Conservation (phyloP, 768 basidiomycete species). For the Leccinum uliginosum region DNA sequence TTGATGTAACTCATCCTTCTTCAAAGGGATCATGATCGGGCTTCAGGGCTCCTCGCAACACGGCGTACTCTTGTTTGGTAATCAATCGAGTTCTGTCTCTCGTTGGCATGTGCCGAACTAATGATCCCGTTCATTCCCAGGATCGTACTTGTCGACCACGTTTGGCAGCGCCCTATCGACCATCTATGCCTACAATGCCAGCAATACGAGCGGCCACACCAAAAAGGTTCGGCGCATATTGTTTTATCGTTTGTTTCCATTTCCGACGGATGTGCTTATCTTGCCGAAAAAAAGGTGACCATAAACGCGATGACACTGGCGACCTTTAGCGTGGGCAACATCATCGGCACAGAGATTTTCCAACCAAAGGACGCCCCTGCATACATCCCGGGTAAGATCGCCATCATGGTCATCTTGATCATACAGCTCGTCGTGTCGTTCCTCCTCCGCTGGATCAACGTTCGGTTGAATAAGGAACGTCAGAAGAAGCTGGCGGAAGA, state of each 20-base stretch:
- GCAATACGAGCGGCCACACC: conserved; percentile 60
- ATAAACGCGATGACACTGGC: conserved; percentile 58
- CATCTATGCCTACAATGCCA: conserved; percentile 61
- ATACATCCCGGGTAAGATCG: conserved; percentile 64
- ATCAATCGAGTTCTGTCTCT: background rate
- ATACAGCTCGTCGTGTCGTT: conserved; percentile 47
- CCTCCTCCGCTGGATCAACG: conserved; percentile 51
- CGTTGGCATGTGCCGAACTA: background rate
- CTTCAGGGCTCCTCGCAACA: conserved; percentile 46
- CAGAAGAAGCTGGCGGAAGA: conserved; percentile 36
- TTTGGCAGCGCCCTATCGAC: conserved; percentile 58
- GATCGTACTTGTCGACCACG: conserved; percentile 46
- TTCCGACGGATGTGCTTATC: background rate
- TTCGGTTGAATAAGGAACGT: conserved; percentile 49
- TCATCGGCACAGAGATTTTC: conserved; percentile 61
- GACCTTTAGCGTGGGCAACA: conserved; percentile 54
- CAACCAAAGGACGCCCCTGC: conserved; percentile 55
- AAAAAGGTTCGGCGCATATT: conserved; percentile 43
- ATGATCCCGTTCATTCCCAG: conserved; percentile 26
- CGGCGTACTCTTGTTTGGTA: conserved; percentile 54
- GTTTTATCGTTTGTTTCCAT: background rate
- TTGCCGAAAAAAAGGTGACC: conserved; percentile 36
- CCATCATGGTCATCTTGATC: conserved; percentile 56
- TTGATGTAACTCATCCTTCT: background rate
- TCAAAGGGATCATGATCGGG: conserved; percentile 47